A percentile compares a stretch with the other conserved stretches of the same genome.
Evolutionary conservation across 2,329 filamentous ascomycete genomes (phyloP).

Genomic region (Arthroderma sp.): DNA sequence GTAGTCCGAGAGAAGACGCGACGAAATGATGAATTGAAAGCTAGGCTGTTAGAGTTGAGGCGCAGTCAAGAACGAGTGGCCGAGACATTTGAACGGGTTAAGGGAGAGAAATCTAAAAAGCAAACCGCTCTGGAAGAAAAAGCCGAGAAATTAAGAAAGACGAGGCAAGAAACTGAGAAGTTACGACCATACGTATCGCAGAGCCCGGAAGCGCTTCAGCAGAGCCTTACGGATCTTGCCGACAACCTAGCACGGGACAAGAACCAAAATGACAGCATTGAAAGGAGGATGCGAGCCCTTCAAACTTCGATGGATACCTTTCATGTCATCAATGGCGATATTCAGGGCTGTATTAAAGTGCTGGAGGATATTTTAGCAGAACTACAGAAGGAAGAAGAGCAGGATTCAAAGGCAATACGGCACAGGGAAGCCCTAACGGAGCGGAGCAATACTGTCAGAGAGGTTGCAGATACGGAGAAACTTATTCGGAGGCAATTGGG

Average conservation of each 20-base stretch:
- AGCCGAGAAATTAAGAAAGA: conserved; percentile 43
- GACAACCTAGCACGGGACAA: conserved; percentile 68
- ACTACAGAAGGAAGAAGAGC: conserved; percentile 80
- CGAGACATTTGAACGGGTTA: conserved; percentile 68
- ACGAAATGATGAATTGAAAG: conserved; percentile 78
- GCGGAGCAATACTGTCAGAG: conserved; percentile 74
- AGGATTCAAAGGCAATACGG: conserved; percentile 62
- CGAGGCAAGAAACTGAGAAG: conserved; percentile 77
- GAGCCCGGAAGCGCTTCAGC: conserved; percentile 70
- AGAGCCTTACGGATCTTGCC: conserved; percentile 66
- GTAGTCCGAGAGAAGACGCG: conserved; percentile 73
- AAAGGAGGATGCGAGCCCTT: conserved; percentile 73
- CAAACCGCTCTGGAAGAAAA: conserved; percentile 45
- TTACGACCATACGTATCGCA: conserved; percentile 84
- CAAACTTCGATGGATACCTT: conserved; percentile 91
- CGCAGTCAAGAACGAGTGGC: conserved; percentile 72
- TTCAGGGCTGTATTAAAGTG: conserved; percentile 75
- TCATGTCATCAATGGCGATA: conserved; percentile 67
- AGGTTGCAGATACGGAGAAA: conserved; percentile 79
- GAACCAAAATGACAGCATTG: conserved; percentile 71
- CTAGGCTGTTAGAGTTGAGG: conserved; percentile 63
- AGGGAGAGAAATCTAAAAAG: conserved; percentile 64
- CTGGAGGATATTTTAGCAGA: conserved; percentile 80
- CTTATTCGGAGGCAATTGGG: conserved; percentile 70
- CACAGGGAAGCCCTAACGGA: conserved; percentile 82